These are phyloP conservation scores for Coccomyxa sp. DNA, from an alignment of 139 green algal species.

Conservation along the genomic window DNA sequence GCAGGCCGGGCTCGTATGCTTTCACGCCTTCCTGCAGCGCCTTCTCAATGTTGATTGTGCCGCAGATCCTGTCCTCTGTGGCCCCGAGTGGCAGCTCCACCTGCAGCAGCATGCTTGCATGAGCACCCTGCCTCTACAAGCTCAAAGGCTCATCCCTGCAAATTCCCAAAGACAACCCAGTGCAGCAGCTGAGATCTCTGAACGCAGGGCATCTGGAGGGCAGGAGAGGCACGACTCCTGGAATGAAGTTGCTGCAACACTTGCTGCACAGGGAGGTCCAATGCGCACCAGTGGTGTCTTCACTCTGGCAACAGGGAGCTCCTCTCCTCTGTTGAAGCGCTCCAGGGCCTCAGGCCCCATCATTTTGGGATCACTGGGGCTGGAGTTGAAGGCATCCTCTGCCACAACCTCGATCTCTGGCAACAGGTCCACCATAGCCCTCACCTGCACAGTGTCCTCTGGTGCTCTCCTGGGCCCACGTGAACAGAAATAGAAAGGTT, in stretches of 20 bases:
- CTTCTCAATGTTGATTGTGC: slow-evolving; percentile 94
- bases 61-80: slow-evolving; percentile 92
- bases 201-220: too few species aligned
- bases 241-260: too few species aligned
- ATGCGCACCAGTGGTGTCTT: slow-evolving; percentile 67
- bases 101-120: slow-evolving; percentile 7
- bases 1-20: slow-evolving; percentile 51
- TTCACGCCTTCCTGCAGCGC: slow-evolving; percentile 80
- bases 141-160: too few species aligned
- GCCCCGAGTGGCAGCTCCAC: slow-evolving; percentile 84
- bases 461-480: too few species aligned
- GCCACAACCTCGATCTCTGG: slow-evolving; percentile 84
- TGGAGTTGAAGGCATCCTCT: slow-evolving; percentile 88
- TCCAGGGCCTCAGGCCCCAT: slow-evolving; percentile 66
- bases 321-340: slow-evolving; percentile 47
- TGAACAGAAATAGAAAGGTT: too few species aligned
- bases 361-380: slow-evolving; percentile 73
- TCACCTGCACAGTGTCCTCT: slow-evolving; percentile 40
- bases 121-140: too few species aligned
- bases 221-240: too few species aligned
- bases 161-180: too few species aligned
- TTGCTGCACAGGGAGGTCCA: too few species aligned
- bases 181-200: too few species aligned
- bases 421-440: slow-evolving; percentile 81
- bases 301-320: slow-evolving; percentile 43